phyloP scores from a whole-genome alignment of 2,329 filamentous ascomycete species.

The Purpureocillium lavendulum region DNA sequence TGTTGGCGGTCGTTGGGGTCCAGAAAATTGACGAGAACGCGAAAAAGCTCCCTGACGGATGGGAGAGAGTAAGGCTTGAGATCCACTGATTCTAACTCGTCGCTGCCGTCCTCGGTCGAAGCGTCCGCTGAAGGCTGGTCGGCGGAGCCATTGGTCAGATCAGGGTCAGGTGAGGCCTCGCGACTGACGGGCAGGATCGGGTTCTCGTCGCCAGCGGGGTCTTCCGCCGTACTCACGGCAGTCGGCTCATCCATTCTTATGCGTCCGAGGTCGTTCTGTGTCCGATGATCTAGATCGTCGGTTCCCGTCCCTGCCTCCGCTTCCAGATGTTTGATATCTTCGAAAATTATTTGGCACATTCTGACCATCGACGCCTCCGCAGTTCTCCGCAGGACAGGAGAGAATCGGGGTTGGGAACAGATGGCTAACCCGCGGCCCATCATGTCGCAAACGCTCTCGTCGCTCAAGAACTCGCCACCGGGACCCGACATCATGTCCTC shows the following conservation, averaged over 20 bases:
- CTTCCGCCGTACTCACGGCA: conserved; percentile 5
- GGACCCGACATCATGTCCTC: conserved; percentile 95
- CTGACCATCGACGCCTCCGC: conserved; percentile 96
- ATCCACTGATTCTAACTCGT: conserved; percentile 40
- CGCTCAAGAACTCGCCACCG: conserved; percentile 85
- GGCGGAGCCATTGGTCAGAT: not conserved
- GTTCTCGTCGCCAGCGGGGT: conserved; percentile 3
- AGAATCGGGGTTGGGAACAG: conserved; percentile 88
- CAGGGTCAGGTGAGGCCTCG: not conserved
- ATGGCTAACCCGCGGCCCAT: conserved; percentile 97
- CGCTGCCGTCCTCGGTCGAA: conserved; percentile 22
- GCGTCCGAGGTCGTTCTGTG: conserved; percentile 60
- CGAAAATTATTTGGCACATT: conserved; percentile 98
- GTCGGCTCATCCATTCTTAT: conserved; percentile 68
- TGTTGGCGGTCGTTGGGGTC: conserved; percentile 90
- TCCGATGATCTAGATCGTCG: conserved; percentile 56
- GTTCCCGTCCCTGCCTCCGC: conserved; percentile 62
- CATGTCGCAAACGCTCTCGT: conserved; percentile 98
- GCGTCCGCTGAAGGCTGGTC: conserved; percentile 1
- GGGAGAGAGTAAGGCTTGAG: conserved; percentile 88
- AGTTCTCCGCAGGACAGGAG: conserved; percentile 79
- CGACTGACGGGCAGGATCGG: not conserved
- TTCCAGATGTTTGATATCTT: conserved; percentile 80
- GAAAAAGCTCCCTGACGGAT: conserved; percentile 88
- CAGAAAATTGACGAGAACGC: conserved; percentile 85